Percentiles rank a stretch among this genome's conserved stretches.
Conservation (phyloP, 164 flowering plant genomes). For the Sedum album region DNA sequence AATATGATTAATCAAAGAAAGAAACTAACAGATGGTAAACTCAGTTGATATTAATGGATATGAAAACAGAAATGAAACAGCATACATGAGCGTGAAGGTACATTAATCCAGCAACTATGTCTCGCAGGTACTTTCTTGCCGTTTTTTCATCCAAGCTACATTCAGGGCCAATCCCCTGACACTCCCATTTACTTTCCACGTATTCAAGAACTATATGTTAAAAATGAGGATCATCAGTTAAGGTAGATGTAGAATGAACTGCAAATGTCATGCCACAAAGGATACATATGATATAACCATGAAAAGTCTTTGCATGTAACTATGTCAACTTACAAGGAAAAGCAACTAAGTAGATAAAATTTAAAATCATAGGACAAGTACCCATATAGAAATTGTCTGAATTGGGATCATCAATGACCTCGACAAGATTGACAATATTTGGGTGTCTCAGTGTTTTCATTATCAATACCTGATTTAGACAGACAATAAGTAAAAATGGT, state of each 20-base stretch:
- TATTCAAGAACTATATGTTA: too few species aligned
- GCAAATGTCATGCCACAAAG: conserved; percentile 6
- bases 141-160: conserved; percentile 56
- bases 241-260: too few species aligned
- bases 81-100: conserved; percentile 97
- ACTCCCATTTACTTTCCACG: conserved; percentile 74
- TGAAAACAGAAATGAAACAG: neutral
- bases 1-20: conserved; percentile 2
- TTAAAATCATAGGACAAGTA: conserved; percentile 20
- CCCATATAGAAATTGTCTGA: conserved; percentile 98
- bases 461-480: conserved; percentile 70
- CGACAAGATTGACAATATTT: too few species aligned
- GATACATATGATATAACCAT: too few species aligned
- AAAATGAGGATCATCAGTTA: too few species aligned
- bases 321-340: conserved; percentile 2
- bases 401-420: conserved; percentile 92
- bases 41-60: too few species aligned
- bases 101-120: conserved; percentile 80
- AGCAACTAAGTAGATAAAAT: neutral
- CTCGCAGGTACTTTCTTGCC: conserved; percentile 69
- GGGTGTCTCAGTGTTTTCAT: conserved; percentile 90
- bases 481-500: neutral
- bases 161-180: conserved; percentile 56
- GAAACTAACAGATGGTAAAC: neutral
- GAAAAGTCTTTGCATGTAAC: too few species aligned